phyloP scores from a whole-genome alignment of 495 filamentous ascomycete species.

The Cercophora samala region DNA sequence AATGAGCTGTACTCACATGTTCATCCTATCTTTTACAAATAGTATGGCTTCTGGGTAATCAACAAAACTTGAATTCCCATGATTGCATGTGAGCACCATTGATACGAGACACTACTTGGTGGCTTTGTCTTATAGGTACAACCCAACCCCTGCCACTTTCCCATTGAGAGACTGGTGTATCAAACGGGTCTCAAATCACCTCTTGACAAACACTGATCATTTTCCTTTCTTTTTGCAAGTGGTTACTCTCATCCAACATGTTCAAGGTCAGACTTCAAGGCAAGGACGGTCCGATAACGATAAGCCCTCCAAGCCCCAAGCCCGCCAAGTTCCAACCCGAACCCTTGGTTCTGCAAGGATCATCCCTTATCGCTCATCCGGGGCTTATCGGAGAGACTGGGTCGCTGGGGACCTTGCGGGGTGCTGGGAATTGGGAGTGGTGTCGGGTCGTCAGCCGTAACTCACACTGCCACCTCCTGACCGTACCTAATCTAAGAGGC shows the following conservation, averaged over 20 bases:
- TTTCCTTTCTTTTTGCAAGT: not conserved
- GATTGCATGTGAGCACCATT: not conserved
- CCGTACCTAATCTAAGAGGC: not conserved
- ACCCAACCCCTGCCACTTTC: not conserved
- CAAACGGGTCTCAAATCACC: not conserved
- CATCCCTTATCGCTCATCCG: not conserved
- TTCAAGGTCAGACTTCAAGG: not conserved
- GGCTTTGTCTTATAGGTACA: not conserved
- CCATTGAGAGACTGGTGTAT: not conserved
- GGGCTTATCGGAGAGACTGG: not conserved
- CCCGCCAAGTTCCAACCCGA: too few species aligned
- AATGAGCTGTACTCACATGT: not conserved
- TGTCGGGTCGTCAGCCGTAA: not conserved
- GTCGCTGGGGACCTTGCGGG: slow-evolving; percentile 1
- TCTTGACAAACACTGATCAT: not conserved
- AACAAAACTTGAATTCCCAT: not conserved
- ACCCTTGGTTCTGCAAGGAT: not conserved
- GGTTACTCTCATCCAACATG: not conserved
- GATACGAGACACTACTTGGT: not conserved
- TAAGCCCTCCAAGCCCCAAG: not conserved
- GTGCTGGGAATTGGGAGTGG: not conserved
- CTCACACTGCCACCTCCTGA: slow-evolving; percentile 8
- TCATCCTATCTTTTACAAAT: not conserved
- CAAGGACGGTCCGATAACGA: not conserved
- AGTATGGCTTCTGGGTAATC: not conserved